These are phyloP conservation scores for Tephrocybe sp. DNA, from an alignment of 768 basidiomycete species.

Conservation along the genomic window DNA sequence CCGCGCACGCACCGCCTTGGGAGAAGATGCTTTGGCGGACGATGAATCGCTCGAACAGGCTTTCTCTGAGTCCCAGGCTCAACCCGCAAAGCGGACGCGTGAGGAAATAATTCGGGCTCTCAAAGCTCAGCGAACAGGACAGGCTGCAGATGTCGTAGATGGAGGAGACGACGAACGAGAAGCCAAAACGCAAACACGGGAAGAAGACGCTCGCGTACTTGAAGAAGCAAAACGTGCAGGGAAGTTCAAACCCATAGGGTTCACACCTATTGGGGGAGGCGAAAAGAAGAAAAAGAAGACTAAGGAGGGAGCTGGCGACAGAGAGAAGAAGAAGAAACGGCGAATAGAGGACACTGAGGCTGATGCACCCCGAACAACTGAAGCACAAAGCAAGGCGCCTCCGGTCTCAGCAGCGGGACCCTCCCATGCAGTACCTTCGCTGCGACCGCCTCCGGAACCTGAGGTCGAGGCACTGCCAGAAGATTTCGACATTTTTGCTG, in stretches of 20 bases:
- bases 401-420: not conserved
- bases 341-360: constrained; percentile 33
- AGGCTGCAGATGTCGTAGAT: not conserved
- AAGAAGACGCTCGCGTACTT: constrained; percentile 30
- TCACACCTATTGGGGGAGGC: constrained; percentile 54
- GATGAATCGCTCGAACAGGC: constrained; percentile 82
- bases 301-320: constrained; percentile 32
- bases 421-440: constrained; percentile 1
- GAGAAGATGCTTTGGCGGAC: constrained; percentile 50
- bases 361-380: constrained; percentile 14
- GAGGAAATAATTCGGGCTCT: constrained; percentile 72
- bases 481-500: constrained; percentile 87
- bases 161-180: constrained; percentile 18
- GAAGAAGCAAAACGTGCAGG: constrained; percentile 47
- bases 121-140: constrained; percentile 56
- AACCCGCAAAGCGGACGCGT: constrained; percentile 68
- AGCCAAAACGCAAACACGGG: constrained; percentile 21
- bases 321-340: constrained; percentile 48
- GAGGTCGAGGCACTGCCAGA: constrained; percentile 43
- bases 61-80: constrained; percentile 30
- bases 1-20: constrained; percentile 54
- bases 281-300: constrained; percentile 53
- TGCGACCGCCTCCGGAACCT: constrained; percentile 17
- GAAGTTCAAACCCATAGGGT: constrained; percentile 61
- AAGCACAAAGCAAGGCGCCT: not conserved